Percentiles rank a stretch among this genome's conserved stretches.
Evolutionary conservation across 805 yeast genomes (phyloP).

Genomic region (Candida insectorum): DNA sequence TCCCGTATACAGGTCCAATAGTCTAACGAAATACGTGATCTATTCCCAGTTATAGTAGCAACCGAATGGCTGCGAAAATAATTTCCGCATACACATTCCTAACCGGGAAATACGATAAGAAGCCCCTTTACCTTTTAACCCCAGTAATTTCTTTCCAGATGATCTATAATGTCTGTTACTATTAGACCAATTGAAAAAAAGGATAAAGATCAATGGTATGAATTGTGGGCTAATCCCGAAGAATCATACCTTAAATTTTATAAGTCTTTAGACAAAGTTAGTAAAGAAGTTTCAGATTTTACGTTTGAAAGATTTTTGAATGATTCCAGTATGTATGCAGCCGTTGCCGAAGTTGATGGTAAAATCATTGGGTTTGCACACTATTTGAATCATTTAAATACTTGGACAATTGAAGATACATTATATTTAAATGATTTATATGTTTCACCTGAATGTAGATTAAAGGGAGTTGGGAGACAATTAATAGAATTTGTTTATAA

Average conservation of each 20-base stretch:
- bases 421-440: slow-evolving; percentile 51
- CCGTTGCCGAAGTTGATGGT: slow-evolving; percentile 41
- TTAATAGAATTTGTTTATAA: slow-evolving; percentile 47
- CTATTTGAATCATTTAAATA: slow-evolving; percentile 46
- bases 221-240: slow-evolving; percentile 40
- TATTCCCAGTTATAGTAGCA: too few relatives aligned
- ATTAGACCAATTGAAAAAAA: slow-evolving; percentile 40
- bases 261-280: slow-evolving; percentile 27
- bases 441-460: slow-evolving; percentile 37
- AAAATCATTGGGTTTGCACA: slow-evolving; percentile 47
- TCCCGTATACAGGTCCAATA: too few relatives aligned
- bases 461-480: slow-evolving; percentile 46
- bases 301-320: slow-evolving; percentile 49
- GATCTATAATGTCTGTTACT: slow-evolving; percentile 8
- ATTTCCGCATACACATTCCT: too few relatives aligned
- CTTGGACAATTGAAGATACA: slow-evolving; percentile 46
- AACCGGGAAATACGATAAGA: too few relatives aligned
- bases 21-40: too few relatives aligned
- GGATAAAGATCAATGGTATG: slow-evolving; percentile 45
- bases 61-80: too few relatives aligned
- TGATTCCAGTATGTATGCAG: slow-evolving; percentile 42
- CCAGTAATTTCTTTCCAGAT: too few relatives aligned
- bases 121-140: too few relatives aligned
- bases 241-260: slow-evolving; percentile 41
- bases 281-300: slow-evolving; percentile 33